A percentile compares a stretch with the other conserved stretches of the same genome.
These are phyloP conservation scores for Daldinia loculata DNA, from an alignment of 495 filamentous ascomycete genomes.

Conservation along the genomic window DNA sequence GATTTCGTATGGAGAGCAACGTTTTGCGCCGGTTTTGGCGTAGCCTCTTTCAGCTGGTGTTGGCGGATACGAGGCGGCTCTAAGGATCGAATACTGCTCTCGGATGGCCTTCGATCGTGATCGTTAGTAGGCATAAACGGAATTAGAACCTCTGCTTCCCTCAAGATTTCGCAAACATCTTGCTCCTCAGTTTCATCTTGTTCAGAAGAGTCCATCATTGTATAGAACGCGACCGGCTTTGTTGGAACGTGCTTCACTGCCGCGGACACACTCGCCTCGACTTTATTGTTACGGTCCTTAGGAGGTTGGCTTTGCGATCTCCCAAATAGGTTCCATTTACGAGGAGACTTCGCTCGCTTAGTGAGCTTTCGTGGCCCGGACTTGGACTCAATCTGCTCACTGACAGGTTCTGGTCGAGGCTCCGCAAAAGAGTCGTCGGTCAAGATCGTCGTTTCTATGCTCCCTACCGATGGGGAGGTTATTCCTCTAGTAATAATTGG, in stretches of 20 bases:
- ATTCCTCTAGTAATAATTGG: constrained; percentile 53
- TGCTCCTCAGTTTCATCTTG: constrained; percentile 66
- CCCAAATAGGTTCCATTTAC: constrained; percentile 87
- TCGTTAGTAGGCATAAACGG: constrained; percentile 20
- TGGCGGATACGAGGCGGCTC: constrained; percentile 9
- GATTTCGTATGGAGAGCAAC: constrained; percentile 4
- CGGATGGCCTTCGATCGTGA: constrained; percentile 18
- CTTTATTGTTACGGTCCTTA: constrained; percentile 48
- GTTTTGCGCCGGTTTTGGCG: constrained; percentile 3
- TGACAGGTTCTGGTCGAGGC: constrained; percentile 35
- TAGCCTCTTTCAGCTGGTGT: constrained; percentile 1
- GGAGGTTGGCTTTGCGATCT: constrained; percentile 67
- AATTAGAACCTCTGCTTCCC: constrained; percentile 59
- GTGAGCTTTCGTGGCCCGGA: constrained; percentile 59
- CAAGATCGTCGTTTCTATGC: constrained; percentile 60
- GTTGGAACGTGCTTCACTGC: constrained; percentile 52
- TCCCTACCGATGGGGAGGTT: constrained; percentile 57
- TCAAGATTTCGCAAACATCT: constrained; percentile 72
- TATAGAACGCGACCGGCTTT: constrained; percentile 77
- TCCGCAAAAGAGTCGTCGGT: constrained; percentile 59
- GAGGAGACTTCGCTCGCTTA: constrained; percentile 66
- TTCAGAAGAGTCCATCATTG: constrained; percentile 78
- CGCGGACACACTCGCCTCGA: constrained; percentile 52
- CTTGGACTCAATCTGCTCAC: constrained; percentile 25
- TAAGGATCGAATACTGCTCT: constrained; percentile 35